Conservation (phyloP, 208 protist genomes). For the Leishmania major region DNA sequence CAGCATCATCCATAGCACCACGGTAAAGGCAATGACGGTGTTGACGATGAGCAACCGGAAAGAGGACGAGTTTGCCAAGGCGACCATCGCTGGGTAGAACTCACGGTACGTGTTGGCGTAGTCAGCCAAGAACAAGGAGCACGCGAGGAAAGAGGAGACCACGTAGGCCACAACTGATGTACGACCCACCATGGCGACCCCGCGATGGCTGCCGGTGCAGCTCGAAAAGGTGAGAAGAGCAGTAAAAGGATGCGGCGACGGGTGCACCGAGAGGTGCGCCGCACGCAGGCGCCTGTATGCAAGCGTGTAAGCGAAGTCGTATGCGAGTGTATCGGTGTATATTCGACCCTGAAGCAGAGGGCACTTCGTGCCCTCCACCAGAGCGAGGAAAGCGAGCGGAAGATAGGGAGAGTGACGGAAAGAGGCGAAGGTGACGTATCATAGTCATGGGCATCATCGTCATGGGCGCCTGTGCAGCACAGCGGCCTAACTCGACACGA, state of each 20-base stretch:
- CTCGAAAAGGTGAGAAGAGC: not conserved
- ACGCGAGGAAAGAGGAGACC: conserved; percentile 44
- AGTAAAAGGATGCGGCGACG: not conserved
- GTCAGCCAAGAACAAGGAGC: conserved; percentile 49
- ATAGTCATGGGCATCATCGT: not conserved
- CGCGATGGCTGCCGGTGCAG: conserved; percentile 4
- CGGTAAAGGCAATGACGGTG: conserved; percentile 29
- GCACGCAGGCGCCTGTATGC: conserved; percentile 1
- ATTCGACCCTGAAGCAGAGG: not conserved
- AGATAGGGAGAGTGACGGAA: not conserved
- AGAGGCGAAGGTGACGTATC: not conserved
- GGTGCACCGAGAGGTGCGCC: not conserved
- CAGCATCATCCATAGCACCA: conserved; percentile 47
- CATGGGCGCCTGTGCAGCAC: not conserved
- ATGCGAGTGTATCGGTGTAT: not conserved
- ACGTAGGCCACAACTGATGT: conserved; percentile 45
- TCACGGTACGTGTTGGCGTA: conserved; percentile 65
- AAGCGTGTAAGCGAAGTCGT: not conserved
- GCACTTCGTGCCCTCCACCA: not conserved
- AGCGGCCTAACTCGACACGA: not conserved
- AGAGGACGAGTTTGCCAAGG: conserved; percentile 63
- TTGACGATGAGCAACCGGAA: conserved; percentile 67
- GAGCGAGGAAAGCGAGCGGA: not conserved
- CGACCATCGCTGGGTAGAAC: conserved; percentile 64
- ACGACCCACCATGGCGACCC: conserved; percentile 12